phyloP scores from a whole-genome alignment of 2,329 filamentous ascomycete genomes.

The Aspergillus sp. region DNA sequence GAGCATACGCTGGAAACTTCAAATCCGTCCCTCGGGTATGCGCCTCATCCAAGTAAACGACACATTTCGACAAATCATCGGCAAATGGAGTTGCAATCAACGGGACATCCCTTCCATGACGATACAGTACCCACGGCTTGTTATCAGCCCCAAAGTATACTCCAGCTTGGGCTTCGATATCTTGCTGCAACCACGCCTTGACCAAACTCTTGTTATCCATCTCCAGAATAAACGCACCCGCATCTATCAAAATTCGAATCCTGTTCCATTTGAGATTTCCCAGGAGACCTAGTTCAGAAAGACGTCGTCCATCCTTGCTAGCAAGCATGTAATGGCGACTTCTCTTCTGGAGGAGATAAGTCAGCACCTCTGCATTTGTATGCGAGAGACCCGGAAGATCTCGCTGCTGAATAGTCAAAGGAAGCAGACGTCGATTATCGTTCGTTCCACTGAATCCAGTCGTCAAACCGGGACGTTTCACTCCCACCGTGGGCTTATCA shows the following conservation, averaged over 20 bases:
- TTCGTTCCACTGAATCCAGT: conserved; percentile 72
- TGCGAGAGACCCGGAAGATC: conserved; percentile 54
- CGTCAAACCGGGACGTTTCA: conserved; percentile 36
- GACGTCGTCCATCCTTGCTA: conserved; percentile 23
- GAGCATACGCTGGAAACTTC: conserved; percentile 45
- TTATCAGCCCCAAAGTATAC: conserved; percentile 51
- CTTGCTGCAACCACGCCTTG: conserved; percentile 47
- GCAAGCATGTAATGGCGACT: conserved; percentile 46
- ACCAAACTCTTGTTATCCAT: conserved; percentile 52
- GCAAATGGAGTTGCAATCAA: conserved; percentile 53
- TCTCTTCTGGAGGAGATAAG: conserved; percentile 50
- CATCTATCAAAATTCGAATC: conserved; percentile 58
- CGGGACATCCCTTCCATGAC: conserved; percentile 34
- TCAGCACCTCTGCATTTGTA: conserved; percentile 61
- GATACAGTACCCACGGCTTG: conserved; percentile 42
- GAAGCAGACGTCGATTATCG: conserved; percentile 57
- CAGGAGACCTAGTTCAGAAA: conserved; percentile 46
- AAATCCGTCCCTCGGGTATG: conserved; percentile 60
- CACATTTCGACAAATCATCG: conserved; percentile 47
- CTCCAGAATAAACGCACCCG: conserved; percentile 61
- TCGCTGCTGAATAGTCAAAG: conserved; percentile 57
- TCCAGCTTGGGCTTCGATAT: conserved; percentile 44
- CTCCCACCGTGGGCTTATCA: conserved; percentile 1
- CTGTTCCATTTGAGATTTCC: conserved; percentile 24
- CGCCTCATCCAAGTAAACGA: conserved; percentile 58